Percentiles rank a stretch among this genome's conserved stretches.
Evolutionary conservation across 1,284 basidiomycete genomes (phyloP).

Genomic region (Microbotryum violaceum): DNA sequence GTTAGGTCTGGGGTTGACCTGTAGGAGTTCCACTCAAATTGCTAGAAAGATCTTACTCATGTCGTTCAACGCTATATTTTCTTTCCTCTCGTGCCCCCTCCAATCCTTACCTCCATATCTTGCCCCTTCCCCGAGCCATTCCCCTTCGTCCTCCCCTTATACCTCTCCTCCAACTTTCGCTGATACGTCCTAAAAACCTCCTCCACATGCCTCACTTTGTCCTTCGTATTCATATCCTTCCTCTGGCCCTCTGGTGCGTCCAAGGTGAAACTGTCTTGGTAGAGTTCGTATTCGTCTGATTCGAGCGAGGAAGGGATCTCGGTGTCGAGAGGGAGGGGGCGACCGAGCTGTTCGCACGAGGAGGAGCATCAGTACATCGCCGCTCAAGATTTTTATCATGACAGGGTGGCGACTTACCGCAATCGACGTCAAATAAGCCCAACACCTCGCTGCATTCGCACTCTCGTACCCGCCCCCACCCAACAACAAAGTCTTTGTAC

Average conservation of each 20-base stretch:
- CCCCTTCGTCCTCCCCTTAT: not conserved
- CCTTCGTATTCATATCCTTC: constrained; percentile 60
- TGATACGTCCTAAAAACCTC: constrained; percentile 32
- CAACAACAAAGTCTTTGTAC: constrained; percentile 42
- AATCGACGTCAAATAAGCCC: constrained; percentile 69
- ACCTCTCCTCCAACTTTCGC: not conserved
- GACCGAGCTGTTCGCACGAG: constrained; percentile 46
- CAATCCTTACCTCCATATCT: too few relatives aligned
- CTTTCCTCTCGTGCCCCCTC: too few relatives aligned
- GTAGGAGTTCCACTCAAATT: too few relatives aligned
- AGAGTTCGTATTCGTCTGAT: constrained; percentile 45
- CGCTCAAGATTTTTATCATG: not conserved
- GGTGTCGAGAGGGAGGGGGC: constrained; percentile 52
- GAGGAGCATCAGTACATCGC: not conserved
- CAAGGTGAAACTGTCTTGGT: constrained; percentile 68
- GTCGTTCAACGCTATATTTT: too few relatives aligned
- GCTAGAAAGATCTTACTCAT: too few relatives aligned
- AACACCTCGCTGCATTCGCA: constrained; percentile 72
- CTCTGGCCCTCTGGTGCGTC: constrained; percentile 63
- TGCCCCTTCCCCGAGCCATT: not conserved
- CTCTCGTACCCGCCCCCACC: constrained; percentile 65
- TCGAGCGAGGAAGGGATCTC: constrained; percentile 54
- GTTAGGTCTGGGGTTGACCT: too few relatives aligned
- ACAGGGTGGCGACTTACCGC: constrained; percentile 45
- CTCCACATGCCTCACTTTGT: constrained; percentile 43